Conservation (phyloP, 164 flowering plant species). For the Aristolochia contorta region DNA sequence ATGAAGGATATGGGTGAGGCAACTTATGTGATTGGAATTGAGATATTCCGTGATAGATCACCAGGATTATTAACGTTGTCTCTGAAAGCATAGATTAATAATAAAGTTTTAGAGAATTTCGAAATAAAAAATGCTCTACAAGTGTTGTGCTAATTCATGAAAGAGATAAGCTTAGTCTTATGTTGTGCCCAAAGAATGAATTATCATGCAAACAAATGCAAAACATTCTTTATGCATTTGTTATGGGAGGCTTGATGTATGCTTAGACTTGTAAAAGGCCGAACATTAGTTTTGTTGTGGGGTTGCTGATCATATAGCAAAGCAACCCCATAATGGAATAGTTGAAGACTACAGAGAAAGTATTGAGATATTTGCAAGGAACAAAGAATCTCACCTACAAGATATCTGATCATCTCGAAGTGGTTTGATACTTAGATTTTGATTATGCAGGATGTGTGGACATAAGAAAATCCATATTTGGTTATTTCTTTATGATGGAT, state of each 20-base stretch:
- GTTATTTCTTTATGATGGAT: too few species aligned
- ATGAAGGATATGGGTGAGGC: constrained; percentile 7
- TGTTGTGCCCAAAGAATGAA: not conserved
- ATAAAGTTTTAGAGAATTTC: not conserved
- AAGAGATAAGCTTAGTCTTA: not conserved
- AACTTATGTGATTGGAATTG: too few species aligned
- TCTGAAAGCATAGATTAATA: not conserved
- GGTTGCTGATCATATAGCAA: not conserved
- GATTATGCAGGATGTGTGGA: too few species aligned
- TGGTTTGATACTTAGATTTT: too few species aligned
- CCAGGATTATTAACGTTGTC: too few species aligned
- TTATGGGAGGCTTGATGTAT: constrained; percentile 3
- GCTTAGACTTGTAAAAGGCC: not conserved
- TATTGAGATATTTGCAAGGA: constrained; percentile 1
- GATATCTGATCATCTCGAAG: too few species aligned
- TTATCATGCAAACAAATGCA: not conserved
- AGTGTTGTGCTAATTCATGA: not conserved
- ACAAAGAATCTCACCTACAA: too few species aligned
- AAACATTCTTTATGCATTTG: not conserved
- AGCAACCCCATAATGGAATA: not conserved
- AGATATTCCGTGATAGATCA: too few species aligned
- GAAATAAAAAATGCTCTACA: not conserved
- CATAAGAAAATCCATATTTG: too few species aligned
- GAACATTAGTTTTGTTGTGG: not conserved
- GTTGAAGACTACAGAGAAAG: not conserved